These are phyloP conservation scores for Bertia moriformis DNA, from an alignment of 2,329 filamentous ascomycete species.

Conservation along the genomic window DNA sequence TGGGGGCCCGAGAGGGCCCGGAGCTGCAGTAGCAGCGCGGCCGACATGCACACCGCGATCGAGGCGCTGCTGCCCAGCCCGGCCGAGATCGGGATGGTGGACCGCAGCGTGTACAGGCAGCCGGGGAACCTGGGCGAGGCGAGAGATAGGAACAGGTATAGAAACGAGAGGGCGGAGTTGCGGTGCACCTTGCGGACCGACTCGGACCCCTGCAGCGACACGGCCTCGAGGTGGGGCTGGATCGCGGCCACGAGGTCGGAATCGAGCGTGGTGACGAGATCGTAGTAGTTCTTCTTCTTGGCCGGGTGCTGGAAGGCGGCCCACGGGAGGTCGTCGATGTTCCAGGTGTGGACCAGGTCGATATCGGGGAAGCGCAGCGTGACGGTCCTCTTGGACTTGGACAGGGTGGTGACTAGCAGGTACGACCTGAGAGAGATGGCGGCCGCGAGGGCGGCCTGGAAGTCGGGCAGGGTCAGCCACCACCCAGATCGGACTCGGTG, in stretches of 20 bases:
- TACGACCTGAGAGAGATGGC: conserved; percentile 92
- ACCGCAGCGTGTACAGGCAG: conserved; percentile 79
- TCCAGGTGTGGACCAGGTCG: conserved; percentile 78
- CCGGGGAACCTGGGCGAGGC: conserved; percentile 66
- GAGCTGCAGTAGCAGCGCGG: conserved; percentile 74
- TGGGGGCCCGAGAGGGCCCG: conserved; percentile 81
- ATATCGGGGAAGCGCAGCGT: conserved; percentile 85
- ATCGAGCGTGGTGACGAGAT: conserved; percentile 72
- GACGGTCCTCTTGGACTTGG: conserved; percentile 79
- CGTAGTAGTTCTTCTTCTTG: conserved; percentile 93
- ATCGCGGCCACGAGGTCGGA: conserved; percentile 67
- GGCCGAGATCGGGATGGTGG: conserved; percentile 82
- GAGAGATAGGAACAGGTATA: conserved; percentile 84
- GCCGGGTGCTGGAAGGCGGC: conserved; percentile 59
- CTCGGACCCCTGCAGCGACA: conserved; percentile 54
- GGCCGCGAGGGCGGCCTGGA: conserved; percentile 83
- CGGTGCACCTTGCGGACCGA: conserved; percentile 72
- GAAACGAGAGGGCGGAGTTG: conserved; percentile 67
- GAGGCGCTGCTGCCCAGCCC: conserved; percentile 90
- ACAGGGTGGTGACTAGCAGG: conserved; percentile 84
- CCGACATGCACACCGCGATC: conserved; percentile 74
- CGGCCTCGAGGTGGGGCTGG: conserved; percentile 59
- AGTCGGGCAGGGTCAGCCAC: conserved; percentile 3
- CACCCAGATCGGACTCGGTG: no score
- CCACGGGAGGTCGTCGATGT: conserved; percentile 88